A percentile compares a stretch with the other conserved stretches of the same genome.
These are phyloP conservation scores for Erodium chrysanthum DNA, from an alignment of 441 rosid genomes.

Conservation along the genomic window DNA sequence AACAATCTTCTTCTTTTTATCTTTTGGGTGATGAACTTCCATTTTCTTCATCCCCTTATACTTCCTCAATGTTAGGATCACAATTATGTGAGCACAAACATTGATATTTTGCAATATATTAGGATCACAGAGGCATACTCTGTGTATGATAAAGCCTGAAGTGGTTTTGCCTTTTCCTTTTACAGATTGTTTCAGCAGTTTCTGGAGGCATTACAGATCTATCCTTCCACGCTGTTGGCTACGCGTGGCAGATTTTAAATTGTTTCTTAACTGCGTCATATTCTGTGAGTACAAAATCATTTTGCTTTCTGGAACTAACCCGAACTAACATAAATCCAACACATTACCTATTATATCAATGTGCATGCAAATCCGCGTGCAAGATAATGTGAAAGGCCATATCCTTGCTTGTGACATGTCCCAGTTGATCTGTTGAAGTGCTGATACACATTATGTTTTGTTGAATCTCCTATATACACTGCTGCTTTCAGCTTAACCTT, in stretches of 20 bases:
- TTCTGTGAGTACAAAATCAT: conserved; percentile 52
- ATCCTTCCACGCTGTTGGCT: conserved; percentile 81
- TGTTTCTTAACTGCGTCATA: conserved; percentile 88
- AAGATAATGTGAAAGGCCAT: not conserved
- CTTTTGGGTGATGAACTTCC: not conserved
- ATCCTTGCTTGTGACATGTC: not conserved
- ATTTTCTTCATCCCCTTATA: not conserved
- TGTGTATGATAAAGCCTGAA: not conserved
- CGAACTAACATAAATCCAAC: not conserved
- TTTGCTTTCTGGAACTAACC: not conserved
- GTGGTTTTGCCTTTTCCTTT: conserved; percentile 15
- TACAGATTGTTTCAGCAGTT: conserved; percentile 87
- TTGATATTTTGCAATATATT: not conserved
- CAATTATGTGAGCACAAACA: not conserved
- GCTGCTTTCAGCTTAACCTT: not conserved
- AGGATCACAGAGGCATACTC: not conserved
- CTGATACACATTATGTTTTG: not conserved
- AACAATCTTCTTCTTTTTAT: not conserved
- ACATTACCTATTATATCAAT: not conserved
- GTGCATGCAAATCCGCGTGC: not conserved
- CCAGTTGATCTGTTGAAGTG: not conserved
- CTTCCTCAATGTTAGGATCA: not conserved
- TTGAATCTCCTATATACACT: not conserved
- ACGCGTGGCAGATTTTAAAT: conserved; percentile 81
- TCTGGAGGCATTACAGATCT: conserved; percentile 96